Base-by-base conservation (phyloP, 2,329 filamentous ascomycete genomes). In the Paraphaeosphaeria minitans region DNA sequence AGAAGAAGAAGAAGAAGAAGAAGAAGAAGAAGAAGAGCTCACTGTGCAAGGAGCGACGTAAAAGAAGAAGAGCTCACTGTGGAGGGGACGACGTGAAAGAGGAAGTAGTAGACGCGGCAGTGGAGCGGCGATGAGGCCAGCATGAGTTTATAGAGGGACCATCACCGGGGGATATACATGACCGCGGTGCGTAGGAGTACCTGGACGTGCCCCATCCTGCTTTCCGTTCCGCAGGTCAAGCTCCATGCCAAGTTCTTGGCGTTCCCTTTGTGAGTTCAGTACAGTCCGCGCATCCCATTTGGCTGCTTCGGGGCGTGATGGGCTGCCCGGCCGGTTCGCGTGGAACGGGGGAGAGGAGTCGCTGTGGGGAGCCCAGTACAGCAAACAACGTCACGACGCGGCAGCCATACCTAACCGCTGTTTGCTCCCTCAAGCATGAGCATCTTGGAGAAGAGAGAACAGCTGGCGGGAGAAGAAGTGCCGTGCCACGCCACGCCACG, bases 161-260 rank as follows among this genome's bases (percentile, higher is more conserved):
- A 52, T 52, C 33, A 21, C 35, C 14, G 47, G 37, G 37, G 47
- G 47, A 41, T 51, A 51, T 41, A 7, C 21, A 51, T 35, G 21
- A 41, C 33, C 24, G 14, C 14, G 42, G 48, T 27, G 37, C 24
- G 13, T 39, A 53, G 33, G n/a, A n/a, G 50, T 53, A 31, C 24
- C 50, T 21, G 51, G 41, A 16, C 31, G n/a, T 10, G 22, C 48
- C 48, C 41, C 22, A 39, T 39, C 51, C 41, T 53, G 50, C 29
- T 42, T 35, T 24, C 37, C 22, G 12, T 19, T 39, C 45, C 39
- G 16, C 13, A 27, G 35, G 12, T 45, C 51, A 53, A 53, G 51
- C 51, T 53, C 51, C 21, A 35, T 42, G 51, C 51, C 51, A 53
- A 53, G 51, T 35, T 19, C 39, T 45, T 53, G 51, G 51, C 49